phyloP scores from a whole-genome alignment of 208 protist genomes.

The Lotmaria passim region DNA sequence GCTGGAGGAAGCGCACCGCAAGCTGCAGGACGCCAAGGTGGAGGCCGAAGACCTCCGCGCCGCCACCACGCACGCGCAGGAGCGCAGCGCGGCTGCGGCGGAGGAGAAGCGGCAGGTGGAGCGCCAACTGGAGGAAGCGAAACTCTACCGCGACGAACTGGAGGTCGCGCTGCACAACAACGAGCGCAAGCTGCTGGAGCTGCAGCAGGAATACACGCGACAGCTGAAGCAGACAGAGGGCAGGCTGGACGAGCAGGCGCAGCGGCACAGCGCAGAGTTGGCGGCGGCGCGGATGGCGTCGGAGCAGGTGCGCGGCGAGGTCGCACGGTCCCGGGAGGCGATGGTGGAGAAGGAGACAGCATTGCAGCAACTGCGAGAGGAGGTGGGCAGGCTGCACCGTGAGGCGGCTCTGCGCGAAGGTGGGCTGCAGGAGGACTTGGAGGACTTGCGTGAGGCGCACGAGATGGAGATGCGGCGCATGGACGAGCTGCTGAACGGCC shows the following conservation, averaged over 20 bases:
- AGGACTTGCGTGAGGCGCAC: constrained; percentile 56
- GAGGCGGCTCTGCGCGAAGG: constrained; percentile 55
- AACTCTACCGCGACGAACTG: constrained; percentile 45
- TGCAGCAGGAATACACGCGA: constrained; percentile 43
- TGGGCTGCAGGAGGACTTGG: constrained; percentile 64
- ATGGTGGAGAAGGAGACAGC: constrained; percentile 47
- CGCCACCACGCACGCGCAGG: constrained; percentile 42
- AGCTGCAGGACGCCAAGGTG: constrained; percentile 49
- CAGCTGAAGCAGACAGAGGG: constrained; percentile 46
- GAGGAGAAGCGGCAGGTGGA: constrained; percentile 49
- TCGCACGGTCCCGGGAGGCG: constrained; percentile 47
- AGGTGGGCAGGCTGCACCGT: constrained; percentile 59
- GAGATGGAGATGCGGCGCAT: constrained; percentile 73
- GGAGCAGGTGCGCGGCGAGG: constrained; percentile 57
- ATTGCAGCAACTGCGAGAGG: constrained; percentile 65
- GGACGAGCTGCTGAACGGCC: constrained; percentile 80
- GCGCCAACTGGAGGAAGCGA: constrained; percentile 45
- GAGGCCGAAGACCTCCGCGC: constrained; percentile 54
- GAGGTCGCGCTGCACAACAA: constrained; percentile 49
- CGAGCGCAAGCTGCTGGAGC: constrained; percentile 42
- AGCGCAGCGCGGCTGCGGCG: constrained; percentile 40
- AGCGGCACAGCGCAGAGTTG: constrained; percentile 63
- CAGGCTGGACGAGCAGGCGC: constrained; percentile 48
- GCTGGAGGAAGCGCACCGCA: constrained; percentile 43
- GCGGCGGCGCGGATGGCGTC: constrained; percentile 49